Evolutionary conservation across 108 stramenopile genomes (phyloP), one percentile per base, ranked within the genome.

Genomic region (Cyclotella distinguenda): DNA sequence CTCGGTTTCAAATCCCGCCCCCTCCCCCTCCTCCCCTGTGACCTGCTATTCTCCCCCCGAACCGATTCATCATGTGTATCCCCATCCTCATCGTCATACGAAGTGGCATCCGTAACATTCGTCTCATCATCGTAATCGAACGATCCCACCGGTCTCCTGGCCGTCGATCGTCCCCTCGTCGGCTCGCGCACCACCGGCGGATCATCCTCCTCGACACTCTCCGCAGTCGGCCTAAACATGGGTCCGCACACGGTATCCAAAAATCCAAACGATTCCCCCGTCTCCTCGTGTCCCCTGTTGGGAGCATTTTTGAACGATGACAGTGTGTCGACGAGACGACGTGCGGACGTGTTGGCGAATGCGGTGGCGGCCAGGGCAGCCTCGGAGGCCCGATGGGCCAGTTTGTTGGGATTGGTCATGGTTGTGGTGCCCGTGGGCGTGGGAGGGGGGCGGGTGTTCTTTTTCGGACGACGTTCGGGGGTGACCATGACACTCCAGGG

Each of bases 211-310:
- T 63, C 66, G 13, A 53, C 13, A 23, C 45, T 22, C 10, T 43
- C 33, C 4, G 30, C 50, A n/a, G 28, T 32, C 19, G 25, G 27
- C 25, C 42, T 42, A 44, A 75, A 47, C 31, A 75, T 62, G 16
- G 74, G 74, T 21, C 74, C 74, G 62, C 74, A 76, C 74, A 76
- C 68, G 52, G 44, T 76, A 40, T 76, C 74, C 34, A 76, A 31
- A 56, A 68, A 76, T 4, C 66, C 54, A 30, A 66, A 75, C 40
- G 50, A 51, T 23, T 34, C 12, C 34, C 21, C 66, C 54, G 43
- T 64, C 50, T 36, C 27, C 35, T 0, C 45, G 36, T 18, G 4
- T 23, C 54, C 36, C 46, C 3, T 34, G 48, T 5, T 22, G 40
- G 9, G 15, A 23, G 55, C 1, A 32, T 1, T 27, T 52, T 0